Conservation (phyloP, 139 green algal species). For the Chlorella ohadii region DNA sequence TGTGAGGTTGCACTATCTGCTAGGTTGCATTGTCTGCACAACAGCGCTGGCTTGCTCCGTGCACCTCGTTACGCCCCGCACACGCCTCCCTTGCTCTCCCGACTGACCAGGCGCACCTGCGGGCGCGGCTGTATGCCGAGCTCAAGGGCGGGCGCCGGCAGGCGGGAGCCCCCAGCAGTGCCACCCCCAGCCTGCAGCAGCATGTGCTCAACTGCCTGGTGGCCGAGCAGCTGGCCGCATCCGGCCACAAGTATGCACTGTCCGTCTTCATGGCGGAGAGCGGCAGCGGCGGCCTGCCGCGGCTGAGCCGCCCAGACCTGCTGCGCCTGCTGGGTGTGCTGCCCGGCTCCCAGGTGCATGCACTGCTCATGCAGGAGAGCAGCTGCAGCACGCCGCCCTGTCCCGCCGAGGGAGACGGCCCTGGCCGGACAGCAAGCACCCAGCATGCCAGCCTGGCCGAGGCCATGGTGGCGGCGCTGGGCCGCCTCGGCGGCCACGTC, state of each 20-base stretch:
- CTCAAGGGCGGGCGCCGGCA: conserved; percentile 7
- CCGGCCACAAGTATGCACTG: conserved; percentile 14
- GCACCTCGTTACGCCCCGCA: too few relatives aligned
- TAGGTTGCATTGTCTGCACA: not conserved
- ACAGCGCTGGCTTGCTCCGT: too few relatives aligned
- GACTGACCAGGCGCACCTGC: conserved; percentile 21
- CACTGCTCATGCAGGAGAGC: not conserved
- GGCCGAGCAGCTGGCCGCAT: conserved; percentile 6
- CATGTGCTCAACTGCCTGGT: conserved; percentile 39
- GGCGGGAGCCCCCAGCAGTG: not conserved
- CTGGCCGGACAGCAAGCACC: not conserved
- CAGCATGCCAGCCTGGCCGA: conserved; percentile 18
- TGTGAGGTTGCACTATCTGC: too few relatives aligned
- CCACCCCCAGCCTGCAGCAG: conserved; percentile 11
- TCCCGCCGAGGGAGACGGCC: too few relatives aligned
- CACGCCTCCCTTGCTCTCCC: not conserved
- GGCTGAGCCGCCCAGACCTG: conserved; percentile 6
- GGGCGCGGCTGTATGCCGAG: conserved; percentile 22
- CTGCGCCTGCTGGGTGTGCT: conserved; percentile 26
- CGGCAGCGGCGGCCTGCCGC: conserved; percentile 12
- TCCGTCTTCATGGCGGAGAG: conserved; percentile 35
- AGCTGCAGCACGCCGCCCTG: not conserved
- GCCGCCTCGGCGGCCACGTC: not conserved
- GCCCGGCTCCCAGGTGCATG: conserved; percentile 18
- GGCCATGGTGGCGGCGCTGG: conserved; percentile 11